phyloP scores from a whole-genome alignment of 768 basidiomycete genomes.

The Pulveroboletus sp. region DNA sequence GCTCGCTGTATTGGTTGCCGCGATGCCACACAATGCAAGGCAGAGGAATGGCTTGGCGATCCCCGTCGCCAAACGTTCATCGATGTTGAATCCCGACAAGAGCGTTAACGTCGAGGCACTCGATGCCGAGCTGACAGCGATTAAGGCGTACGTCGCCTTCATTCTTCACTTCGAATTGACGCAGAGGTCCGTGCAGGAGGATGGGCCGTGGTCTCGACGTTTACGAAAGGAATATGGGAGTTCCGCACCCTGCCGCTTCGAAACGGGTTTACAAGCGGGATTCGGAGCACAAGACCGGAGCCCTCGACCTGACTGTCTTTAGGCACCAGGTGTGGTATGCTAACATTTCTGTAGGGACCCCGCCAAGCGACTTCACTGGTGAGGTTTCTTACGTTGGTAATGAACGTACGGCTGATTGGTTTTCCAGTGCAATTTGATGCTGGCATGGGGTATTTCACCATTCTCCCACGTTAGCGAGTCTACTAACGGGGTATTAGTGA shows the following conservation, averaged over 20 bases:
- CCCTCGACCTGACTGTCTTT: background rate
- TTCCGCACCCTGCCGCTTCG: background rate
- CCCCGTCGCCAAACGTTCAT: too few relatives aligned
- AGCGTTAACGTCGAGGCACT: too few relatives aligned
- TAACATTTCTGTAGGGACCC: conserved; percentile 7
- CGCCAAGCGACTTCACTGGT: background rate
- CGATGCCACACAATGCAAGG: too few relatives aligned
- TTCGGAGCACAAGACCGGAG: background rate
- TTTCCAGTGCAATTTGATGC: background rate
- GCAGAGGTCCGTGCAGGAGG: background rate
- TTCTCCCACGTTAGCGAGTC: background rate
- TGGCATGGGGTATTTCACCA: conserved; percentile 10
- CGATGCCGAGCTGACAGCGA: too few relatives aligned
- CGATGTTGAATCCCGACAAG: too few relatives aligned
- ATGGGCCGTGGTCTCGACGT: background rate
- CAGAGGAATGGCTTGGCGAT: too few relatives aligned
- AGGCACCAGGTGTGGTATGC: conserved; percentile 7
- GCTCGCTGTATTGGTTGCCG: too few relatives aligned
- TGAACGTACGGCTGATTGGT: background rate
- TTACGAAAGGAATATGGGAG: conserved; percentile 3
- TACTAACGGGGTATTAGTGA: conserved; percentile 12
- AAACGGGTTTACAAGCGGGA: too few relatives aligned
- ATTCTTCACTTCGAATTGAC: background rate
- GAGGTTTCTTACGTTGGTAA: too few relatives aligned
- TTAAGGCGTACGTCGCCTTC: too few relatives aligned